phyloP scores from a whole-genome alignment of 345 rosid species.

The Acer campestre region DNA sequence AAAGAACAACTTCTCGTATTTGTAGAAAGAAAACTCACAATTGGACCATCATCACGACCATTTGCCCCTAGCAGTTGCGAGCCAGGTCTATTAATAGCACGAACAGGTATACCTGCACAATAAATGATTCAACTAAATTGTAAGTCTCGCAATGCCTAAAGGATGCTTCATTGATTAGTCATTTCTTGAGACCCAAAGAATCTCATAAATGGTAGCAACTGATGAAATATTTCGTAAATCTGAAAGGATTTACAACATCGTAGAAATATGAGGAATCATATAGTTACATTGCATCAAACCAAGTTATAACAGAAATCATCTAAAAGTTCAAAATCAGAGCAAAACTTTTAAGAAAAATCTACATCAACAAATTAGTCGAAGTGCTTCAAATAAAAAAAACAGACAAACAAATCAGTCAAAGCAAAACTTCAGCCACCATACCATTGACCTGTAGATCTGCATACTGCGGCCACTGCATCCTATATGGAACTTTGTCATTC shows the following conservation, averaged over 20 bases:
- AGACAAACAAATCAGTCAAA: conserved; percentile 6
- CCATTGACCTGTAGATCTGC: conserved; percentile 96
- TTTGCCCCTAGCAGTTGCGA: conserved; percentile 84
- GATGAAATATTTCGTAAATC: background rate
- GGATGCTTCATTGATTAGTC: background rate
- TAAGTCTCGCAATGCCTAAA: background rate
- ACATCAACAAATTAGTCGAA: conserved; percentile 11
- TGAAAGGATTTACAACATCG: background rate
- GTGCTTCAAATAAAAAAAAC: background rate
- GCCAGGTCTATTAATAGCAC: conserved; percentile 88
- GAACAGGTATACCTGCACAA: conserved; percentile 61
- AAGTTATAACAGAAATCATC: background rate
- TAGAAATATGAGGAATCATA: background rate
- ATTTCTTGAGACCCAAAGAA: background rate
- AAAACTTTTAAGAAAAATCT: background rate
- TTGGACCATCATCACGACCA: conserved; percentile 99
- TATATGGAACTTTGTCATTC: conserved; percentile 88
- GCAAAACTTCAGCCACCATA: conserved; percentile 34
- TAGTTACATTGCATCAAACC: background rate
- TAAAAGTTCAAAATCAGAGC: background rate
- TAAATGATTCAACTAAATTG: background rate
- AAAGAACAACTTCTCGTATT: background rate
- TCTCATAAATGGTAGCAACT: background rate
- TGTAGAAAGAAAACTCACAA: conserved; percentile 53
- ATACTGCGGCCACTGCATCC: conserved; percentile 99